Percentiles rank a stretch among this genome's conserved stretches.
Evolutionary conservation across 1,284 basidiomycete genomes (phyloP).

Genomic region (Ganoderma resinaceum): DNA sequence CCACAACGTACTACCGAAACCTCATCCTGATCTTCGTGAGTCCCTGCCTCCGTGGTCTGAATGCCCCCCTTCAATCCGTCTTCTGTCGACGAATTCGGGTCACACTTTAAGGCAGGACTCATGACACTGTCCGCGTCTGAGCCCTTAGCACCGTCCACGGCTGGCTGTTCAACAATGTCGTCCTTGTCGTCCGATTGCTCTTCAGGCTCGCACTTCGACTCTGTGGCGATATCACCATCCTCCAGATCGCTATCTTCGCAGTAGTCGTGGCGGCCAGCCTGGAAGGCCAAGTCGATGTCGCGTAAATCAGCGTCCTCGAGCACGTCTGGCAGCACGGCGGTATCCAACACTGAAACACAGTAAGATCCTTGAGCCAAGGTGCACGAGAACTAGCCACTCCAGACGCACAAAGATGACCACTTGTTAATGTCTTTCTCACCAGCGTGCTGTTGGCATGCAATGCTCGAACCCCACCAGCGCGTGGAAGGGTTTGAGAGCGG

Average conservation of each 20-base stretch:
- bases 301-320: neutral
- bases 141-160: neutral
- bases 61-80: neutral
- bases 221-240: conserved; percentile 7
- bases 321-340: neutral
- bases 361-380: neutral
- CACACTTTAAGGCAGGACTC: neutral
- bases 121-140: neutral
- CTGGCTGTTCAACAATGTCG: neutral
- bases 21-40: neutral
- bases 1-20: neutral
- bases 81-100: neutral
- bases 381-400: neutral
- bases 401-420: neutral
- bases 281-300: neutral
- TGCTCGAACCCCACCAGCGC: neutral
- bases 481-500: neutral
- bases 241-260: conserved; percentile 23
- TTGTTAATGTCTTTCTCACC: neutral
- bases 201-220: neutral
- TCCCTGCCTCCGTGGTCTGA: neutral
- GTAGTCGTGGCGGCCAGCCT: conserved; percentile 6
- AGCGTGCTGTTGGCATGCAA: conserved; percentile 16
- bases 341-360: neutral
- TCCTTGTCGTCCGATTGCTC: neutral